Base-by-base conservation (phyloP, 306 rosid genomes). In the Begonia masoniana region DNA sequence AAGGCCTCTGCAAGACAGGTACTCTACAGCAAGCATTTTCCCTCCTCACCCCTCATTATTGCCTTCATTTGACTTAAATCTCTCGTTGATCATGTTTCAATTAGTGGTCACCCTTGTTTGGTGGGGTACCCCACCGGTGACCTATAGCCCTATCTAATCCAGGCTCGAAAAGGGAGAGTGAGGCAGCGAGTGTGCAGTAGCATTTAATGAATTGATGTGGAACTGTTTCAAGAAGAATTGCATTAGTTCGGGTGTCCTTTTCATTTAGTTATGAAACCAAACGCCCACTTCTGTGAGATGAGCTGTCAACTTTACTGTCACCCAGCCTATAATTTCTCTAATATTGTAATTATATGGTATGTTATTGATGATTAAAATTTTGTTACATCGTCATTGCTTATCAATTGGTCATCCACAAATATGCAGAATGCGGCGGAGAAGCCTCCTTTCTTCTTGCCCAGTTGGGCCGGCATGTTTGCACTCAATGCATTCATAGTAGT, bases 361-460 rank as follows among this genome's bases (percentile, higher is more conserved):
- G 39, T 31, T 5, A 31, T 31, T 6, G 39, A 31, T 31, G 39
- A 5, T 31, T 7, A 31, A 21, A 21, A 21, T 21, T 21, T 21
- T 21, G 24, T 21, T 2, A 21, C 4, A 21, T 21, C 24, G 24
- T 48, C 12, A 12, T 39, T 4, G 10, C 10, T 9, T 24, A 9
- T 11, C 12, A 41, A 21, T 46, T 52, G 12, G 9, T 17, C 7
- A 14, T 17, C 19, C 19, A 12, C 2, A 19, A 1, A 26, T 72
- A 59, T 50, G 59, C 75, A 86, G 96, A 91, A 86, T 73, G 99
- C 99, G 17, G 92, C 83, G 2, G 96, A 91, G 82, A 86, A 83
- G 69, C 95, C 94, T 6, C 99, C 99, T 0, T 69, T 74, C 71
- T 86, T 92, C 64, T 23, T 86, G 61, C 88, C 81, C 23, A 81